Evolutionary conservation across 228 moss, liverwort and hornwort genomes (phyloP), one percentile per base, ranked within the genome.

Genomic region (Sphagnum magellanicum): DNA sequence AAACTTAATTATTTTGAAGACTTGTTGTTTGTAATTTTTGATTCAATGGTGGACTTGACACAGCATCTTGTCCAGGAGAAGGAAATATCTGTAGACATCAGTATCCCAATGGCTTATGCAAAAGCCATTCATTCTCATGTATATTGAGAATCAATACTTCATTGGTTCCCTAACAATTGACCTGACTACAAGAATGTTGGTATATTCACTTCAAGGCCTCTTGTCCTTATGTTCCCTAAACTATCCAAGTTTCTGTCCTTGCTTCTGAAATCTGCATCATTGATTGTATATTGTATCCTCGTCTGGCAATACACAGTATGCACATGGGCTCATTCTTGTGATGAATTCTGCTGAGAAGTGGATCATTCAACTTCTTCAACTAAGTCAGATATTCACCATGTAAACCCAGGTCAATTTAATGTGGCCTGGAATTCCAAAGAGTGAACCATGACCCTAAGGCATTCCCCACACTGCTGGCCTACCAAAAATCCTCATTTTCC

Each of bases 71-170:
- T 93, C n/a, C 93, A 93, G 93, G 91, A 91, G 10, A 96, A 96
- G 83, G 93, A 91, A 72, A 86, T 96, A 58, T 91, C 93, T 52
- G 92, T 93, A 63, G 96, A 96, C 71, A 84, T 85, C 68, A 96
- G 96, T 64, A 88, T 79, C 74, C 93, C 93, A 70, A 85, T 91
- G 78, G 97, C 93, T 0, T 93, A 97, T 53, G 77, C 91, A 62
- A 84, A 87, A 70, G 90, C 91, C 17, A 97, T 97, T 32, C 87
- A 93, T 59, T 90, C 85, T 81, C 68, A 91, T 97, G 9, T 93
- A 93, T 71, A 87, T 97, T 60, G 97, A 97, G 74, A 93, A 97
- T 72, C 97, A 93, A 75, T 97, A 97, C 63, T 97, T 97, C 75
- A 71, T 97, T 66, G 97, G 97, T 60, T 97, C 97, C 48, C 91